Conservation (phyloP, 2,329 filamentous ascomycete genomes). For the Plectosphaerella plurivora region DNA sequence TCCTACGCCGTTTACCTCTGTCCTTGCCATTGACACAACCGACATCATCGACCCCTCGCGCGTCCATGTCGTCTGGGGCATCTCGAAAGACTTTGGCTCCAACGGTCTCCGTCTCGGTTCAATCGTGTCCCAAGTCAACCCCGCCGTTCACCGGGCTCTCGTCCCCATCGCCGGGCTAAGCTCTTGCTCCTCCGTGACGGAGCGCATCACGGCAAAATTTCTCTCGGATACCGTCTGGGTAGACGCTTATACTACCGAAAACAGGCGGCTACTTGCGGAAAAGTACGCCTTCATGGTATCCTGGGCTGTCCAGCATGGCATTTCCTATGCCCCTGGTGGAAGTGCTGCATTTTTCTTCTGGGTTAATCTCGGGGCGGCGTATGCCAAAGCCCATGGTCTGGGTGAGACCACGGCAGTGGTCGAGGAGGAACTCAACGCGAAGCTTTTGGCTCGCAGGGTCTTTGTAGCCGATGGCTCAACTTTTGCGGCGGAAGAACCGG, state of each 20-base stretch:
- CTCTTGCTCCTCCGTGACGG: slow-evolving; percentile 39
- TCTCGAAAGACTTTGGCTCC: slow-evolving; percentile 46
- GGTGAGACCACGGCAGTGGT: no score
- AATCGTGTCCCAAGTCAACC: slow-evolving; percentile 41
- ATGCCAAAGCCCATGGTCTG: no score
- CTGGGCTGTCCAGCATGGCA: slow-evolving; percentile 31
- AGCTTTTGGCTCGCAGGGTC: no score
- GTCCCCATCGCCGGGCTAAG: slow-evolving; percentile 32
- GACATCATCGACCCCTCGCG: slow-evolving; percentile 41
- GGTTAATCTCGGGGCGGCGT: slow-evolving; percentile 35
- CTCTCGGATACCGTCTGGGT: slow-evolving; percentile 28
- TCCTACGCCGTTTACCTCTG: slow-evolving; percentile 37
- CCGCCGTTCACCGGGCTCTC: slow-evolving; percentile 30
- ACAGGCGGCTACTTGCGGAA: slow-evolving; percentile 30
- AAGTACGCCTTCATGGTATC: slow-evolving; percentile 30
- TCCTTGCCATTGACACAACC: slow-evolving; percentile 34
- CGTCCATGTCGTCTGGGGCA: slow-evolving; percentile 46
- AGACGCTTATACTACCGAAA: slow-evolving; percentile 36
- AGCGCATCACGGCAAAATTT: slow-evolving; percentile 33
- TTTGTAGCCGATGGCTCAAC: no score
- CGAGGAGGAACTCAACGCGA: no score
- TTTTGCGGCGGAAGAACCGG: no score
- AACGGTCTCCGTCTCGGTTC: slow-evolving; percentile 50
- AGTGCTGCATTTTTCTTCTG: slow-evolving; percentile 54
- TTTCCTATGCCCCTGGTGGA: slow-evolving; percentile 38